Conservation (phyloP, 768 basidiomycete species). For the Pisolithus albus region DNA sequence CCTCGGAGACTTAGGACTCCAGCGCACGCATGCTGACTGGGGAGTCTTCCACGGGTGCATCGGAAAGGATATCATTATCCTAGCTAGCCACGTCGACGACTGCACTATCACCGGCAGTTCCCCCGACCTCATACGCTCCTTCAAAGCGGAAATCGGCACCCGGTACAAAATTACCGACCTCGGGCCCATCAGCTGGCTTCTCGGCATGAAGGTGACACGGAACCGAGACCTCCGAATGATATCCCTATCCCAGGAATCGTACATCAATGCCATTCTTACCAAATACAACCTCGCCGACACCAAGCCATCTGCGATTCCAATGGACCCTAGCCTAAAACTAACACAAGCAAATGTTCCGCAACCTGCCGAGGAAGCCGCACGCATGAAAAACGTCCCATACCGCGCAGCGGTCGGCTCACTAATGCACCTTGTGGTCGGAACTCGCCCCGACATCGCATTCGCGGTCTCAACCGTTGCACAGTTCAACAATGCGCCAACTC, state of each 20-base stretch:
- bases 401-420: conserved; percentile 24
- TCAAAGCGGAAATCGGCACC: not conserved
- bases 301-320: not conserved
- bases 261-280: conserved; percentile 7
- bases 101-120: not conserved
- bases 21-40: not conserved
- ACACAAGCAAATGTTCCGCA: conserved; percentile 11
- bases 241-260: too few species aligned
- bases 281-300: conserved; percentile 30
- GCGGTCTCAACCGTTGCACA: too few species aligned
- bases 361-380: conserved; percentile 12
- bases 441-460: not conserved
- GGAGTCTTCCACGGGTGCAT: not conserved
- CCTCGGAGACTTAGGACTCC: not conserved
- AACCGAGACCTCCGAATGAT: too few species aligned
- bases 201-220: too few species aligned
- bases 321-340: not conserved
- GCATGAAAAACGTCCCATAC: conserved; percentile 26
- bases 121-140: not conserved
- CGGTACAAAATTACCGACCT: not conserved
- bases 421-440: conserved; percentile 23
- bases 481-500: too few species aligned
- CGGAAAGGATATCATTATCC: not conserved
- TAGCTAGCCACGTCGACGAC: not conserved
- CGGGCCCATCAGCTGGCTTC: too few species aligned